Evolutionary conservation across 306 rosid species (phyloP).

Genomic region (Acacia acuminata): DNA sequence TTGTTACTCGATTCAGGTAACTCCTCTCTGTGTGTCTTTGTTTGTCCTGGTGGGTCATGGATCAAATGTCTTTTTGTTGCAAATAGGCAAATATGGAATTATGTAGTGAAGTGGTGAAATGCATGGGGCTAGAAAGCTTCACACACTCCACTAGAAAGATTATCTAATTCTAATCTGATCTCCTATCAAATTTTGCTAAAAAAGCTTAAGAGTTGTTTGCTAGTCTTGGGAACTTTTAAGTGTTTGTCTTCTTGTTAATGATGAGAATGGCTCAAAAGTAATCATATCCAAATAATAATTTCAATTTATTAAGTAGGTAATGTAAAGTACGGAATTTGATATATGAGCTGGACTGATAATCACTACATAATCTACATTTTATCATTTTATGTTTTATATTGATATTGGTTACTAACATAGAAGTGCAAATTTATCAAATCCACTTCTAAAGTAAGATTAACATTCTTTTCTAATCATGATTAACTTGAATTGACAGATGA

Average conservation of each 20-base stretch:
- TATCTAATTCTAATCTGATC: neutral
- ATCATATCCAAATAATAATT: neutral
- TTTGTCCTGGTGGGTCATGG: neutral
- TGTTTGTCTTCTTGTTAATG: conserved; percentile 24
- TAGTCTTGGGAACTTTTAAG: neutral
- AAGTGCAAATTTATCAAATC: neutral
- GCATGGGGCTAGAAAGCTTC: neutral
- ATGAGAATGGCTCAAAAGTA: neutral
- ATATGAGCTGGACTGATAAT: neutral
- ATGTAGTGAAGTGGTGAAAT: neutral
- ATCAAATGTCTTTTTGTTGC: neutral
- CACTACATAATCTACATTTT: neutral
- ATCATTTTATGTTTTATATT: neutral
- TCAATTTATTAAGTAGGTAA: neutral
- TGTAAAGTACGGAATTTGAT: neutral
- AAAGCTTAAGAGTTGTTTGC: neutral
- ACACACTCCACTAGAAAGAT: no score
- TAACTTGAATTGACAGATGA: neutral
- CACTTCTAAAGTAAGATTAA: neutral
- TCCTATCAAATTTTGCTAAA: neutral
- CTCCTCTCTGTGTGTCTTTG: neutral
- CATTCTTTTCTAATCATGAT: neutral
- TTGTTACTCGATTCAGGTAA: conserved; percentile 89
- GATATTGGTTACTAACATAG: neutral
- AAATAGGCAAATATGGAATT: neutral